A percentile compares a stretch with the other conserved stretches of the same genome.
Evolutionary conservation across 176 grass and related monocot genomes (phyloP).

Genomic region (Aegilops umbellulata): DNA sequence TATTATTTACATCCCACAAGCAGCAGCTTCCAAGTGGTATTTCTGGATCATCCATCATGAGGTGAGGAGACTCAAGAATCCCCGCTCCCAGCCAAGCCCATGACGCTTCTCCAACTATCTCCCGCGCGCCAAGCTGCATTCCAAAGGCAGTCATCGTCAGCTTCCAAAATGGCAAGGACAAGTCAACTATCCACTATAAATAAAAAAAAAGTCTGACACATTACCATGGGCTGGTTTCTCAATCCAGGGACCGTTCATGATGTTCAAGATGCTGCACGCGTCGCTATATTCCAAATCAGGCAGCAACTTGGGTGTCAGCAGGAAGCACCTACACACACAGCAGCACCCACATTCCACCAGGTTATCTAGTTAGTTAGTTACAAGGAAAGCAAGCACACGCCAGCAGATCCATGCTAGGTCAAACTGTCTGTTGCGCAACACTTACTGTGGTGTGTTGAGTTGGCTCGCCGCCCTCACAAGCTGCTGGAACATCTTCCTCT

Average conservation of each 20-base stretch:
- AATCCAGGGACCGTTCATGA: conserved; percentile 98
- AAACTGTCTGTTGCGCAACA: background rate
- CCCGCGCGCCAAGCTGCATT: conserved; percentile 47
- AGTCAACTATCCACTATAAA: background rate
- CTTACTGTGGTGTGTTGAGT: conserved; percentile 87
- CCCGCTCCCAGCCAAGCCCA: background rate
- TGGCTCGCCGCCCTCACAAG: conserved; percentile 95
- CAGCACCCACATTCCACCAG: background rate
- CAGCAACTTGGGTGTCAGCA: conserved; percentile 89
- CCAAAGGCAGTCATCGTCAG: background rate
- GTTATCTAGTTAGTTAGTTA: background rate
- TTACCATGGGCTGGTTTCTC: conserved; percentile 72
- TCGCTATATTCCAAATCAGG: conserved; percentile 89
- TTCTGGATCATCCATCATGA: too few relatives aligned
- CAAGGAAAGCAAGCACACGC: background rate
- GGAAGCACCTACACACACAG: conserved; percentile 63
- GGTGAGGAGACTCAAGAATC: background rate
- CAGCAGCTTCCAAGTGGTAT: too few relatives aligned
- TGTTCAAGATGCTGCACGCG: conserved; percentile 92
- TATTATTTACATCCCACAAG: background rate
- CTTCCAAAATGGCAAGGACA: background rate
- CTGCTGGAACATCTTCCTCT: conserved; percentile 99
- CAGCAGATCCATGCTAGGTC: background rate
- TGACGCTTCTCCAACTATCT: conserved; percentile 44
- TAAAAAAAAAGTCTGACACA: background rate